Base-by-base conservation (phyloP, 192 early-diverging fungal genomes). In the Backusella tarrabulga region DNA sequence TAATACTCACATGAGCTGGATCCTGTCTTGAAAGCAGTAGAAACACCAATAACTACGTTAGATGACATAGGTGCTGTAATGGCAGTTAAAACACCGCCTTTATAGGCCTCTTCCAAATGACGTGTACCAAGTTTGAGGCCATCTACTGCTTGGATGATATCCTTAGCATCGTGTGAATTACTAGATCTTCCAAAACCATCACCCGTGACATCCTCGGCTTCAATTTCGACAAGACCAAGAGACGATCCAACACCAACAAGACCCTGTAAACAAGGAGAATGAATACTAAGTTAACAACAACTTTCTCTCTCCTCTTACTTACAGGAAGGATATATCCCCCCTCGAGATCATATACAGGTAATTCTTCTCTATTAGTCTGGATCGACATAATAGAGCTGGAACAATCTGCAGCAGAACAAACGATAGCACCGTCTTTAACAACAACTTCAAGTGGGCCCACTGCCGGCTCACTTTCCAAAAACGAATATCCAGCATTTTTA, bases 181-280 rank as follows among this genome's bases (percentile, higher is more conserved):
- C 52, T 74, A 0, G 75, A 17, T 29, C 77, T 23, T 2, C 76
- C 75, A 21, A 83, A 66, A 9, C 93, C 93, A 84, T 94, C 93
- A 23, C 81, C 75, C 32, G 91, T 93, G 7, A 74, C 50, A 6
- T 71, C 76, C 77, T 95, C 94, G 2, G 76, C 40, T 29, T 72
- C 32, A 73, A 95, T 94, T 81, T 94, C 94, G 21, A 83, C 78
- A 36, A 95, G 76, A 8, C 94, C 94, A n/a, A 94, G 78, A 34
- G 71, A 44, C 19, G 86, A 80, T 23, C 87, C 84, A 42, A 85
- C 91, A 36, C 89, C 89, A 67, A 90, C 74, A 29, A 90, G 76
- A n/a, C 89, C 89, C 84, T 87, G 50, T 73, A 63, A 42, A 21
- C 32, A 38, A 76, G 46, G 5, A 68, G n/a, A 32, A 32, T 46